Conservation (phyloP, 1,284 basidiomycete genomes). For the Microbotryum intermedium region DNA sequence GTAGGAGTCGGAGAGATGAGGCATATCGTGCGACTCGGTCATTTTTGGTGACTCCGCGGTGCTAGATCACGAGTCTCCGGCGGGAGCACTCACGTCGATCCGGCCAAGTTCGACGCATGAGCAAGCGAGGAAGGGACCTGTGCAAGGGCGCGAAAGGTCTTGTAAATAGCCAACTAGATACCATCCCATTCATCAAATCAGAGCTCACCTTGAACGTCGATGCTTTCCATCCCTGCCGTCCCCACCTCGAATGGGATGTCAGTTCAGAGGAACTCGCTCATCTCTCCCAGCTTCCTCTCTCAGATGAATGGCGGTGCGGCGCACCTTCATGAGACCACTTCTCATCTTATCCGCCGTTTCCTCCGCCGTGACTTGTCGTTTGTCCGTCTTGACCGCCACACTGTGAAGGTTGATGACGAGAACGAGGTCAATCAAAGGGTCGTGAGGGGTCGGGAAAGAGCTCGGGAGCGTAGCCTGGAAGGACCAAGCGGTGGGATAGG, state of each 20-base stretch:
- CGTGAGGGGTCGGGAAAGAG: neutral
- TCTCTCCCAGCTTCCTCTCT: too few relatives aligned
- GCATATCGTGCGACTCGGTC: too few relatives aligned
- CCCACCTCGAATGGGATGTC: too few relatives aligned
- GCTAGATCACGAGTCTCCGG: neutral
- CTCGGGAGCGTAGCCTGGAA: neutral
- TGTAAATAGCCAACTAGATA: too few relatives aligned
- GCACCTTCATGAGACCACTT: neutral
- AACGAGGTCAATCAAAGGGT: neutral
- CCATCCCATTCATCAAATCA: too few relatives aligned
- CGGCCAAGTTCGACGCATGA: conserved; percentile 8
- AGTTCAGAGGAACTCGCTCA: too few relatives aligned
- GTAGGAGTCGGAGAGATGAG: neutral
- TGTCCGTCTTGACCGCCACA: conserved; percentile 20
- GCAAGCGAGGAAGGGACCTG: too few relatives aligned
- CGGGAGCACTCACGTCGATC: neutral
- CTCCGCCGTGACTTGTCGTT: conserved; percentile 18
- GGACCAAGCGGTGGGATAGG: neutral
- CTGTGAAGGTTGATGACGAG: neutral
- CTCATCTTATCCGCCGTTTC: conserved; percentile 8
- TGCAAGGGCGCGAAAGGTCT: too few relatives aligned
- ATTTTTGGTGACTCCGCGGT: too few relatives aligned
- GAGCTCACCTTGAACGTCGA: conserved; percentile 18
- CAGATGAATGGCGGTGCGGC: too few relatives aligned
- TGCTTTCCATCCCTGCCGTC: conserved; percentile 22